Base-by-base conservation (phyloP, 495 filamentous ascomycete genomes). In the Podospora pseudocomata region DNA sequence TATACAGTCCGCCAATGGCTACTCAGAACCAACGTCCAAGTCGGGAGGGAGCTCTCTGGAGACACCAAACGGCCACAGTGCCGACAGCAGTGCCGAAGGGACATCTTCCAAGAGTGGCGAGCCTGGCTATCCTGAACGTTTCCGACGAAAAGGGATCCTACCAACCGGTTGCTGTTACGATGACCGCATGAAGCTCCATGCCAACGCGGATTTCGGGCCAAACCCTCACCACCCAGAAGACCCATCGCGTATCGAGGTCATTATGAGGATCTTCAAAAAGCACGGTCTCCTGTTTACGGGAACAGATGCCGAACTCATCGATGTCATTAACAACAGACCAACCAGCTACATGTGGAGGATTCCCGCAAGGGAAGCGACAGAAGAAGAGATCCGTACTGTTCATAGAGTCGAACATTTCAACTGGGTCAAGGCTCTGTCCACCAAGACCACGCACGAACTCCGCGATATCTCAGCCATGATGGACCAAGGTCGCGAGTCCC, bases 201-300 rank as follows among this genome's bases (percentile, higher is more conserved):
- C 89, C 49, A 96, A 96, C 72, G 85, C 92, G 5, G 86, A 90
- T 70, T 85, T 78, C 85, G 85, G 74, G 72, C 83, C 76, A 58
- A 82, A 82, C 56, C 91, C 94, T 19, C 87, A 92, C 66, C 95
- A 99, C 70, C 95, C 96, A 1, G 95, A 99, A 78, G 93, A 98
- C 70, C 96, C 96, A 0, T 85, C 92, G 28, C 87, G 95, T 5
- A 97, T 98, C 63, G 90, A 90, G 63, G 87, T 88, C 71, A 99
- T 99, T 70, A 96, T 92, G 86, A 87, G 90, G 67, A 90, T 88
- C 23, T 87, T 99, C 63, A 92, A 89, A 72, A 80, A 86, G 68
- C 89, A 89, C 61, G 93, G 92, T 2, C 84, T 99, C 16, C 85
- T 96, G 18, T 85, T 79, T 65, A 77, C 77, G 0, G 86, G 86